A percentile compares a stretch with the other conserved stretches of the same genome.
phyloP scores from a whole-genome alignment of 2,329 filamentous ascomycete genomes.

The Penicillium psychrosexuale region DNA sequence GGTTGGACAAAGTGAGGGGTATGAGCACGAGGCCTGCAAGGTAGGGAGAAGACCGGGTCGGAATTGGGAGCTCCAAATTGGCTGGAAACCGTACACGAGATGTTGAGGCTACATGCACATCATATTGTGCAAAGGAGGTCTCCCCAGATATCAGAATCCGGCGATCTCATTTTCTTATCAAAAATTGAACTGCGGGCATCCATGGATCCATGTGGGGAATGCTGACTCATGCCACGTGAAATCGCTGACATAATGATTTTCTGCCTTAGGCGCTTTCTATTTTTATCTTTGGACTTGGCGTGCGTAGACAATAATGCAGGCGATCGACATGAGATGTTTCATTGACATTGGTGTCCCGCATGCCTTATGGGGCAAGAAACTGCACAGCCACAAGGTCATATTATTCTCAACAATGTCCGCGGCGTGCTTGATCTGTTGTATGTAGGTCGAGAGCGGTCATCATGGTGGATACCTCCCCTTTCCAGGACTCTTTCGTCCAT shows the following conservation, averaged over 20 bases:
- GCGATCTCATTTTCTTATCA: constrained; percentile 8
- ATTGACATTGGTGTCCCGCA: constrained; percentile 6
- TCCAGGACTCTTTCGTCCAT: constrained; percentile 2
- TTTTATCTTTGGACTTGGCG: constrained; percentile 8
- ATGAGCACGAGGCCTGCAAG: constrained; percentile 15
- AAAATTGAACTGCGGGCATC: constrained; percentile 2
- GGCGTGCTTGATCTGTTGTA: constrained; percentile 10
- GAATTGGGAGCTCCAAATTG: neutral
- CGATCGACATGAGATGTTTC: constrained; percentile 7
- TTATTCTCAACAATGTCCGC: constrained; percentile 6
- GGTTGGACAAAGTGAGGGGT: constrained; percentile 23
- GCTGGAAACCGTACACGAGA: neutral
- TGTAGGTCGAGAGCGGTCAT: constrained; percentile 19
- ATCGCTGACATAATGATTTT: neutral
- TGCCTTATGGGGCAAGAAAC: constrained; percentile 6
- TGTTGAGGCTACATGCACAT: neutral
- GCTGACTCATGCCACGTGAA: constrained; percentile 1
- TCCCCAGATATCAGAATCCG: neutral
- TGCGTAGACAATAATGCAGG: neutral
- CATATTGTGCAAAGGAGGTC: neutral
- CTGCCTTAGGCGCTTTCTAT: constrained; percentile 5
- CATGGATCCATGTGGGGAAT: constrained; percentile 6
- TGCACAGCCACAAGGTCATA: constrained; percentile 19
- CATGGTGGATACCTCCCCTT: constrained; percentile 22
- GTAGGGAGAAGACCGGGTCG: constrained; percentile 1